Base-by-base conservation (phyloP, 179 eudicot species). In the Heliamphora pulchella region DNA sequence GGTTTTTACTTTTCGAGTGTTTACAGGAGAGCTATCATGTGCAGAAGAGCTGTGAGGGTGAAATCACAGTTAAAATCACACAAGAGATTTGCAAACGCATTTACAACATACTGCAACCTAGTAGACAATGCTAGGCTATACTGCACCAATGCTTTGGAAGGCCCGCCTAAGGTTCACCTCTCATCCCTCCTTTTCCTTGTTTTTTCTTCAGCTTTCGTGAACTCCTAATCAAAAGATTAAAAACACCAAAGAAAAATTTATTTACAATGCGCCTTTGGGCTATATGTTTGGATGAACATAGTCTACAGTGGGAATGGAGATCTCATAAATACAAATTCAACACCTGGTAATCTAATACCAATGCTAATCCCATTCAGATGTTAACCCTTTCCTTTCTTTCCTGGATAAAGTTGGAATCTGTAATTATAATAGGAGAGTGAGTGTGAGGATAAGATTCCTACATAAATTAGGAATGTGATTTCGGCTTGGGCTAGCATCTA, bases 31-130 rank as follows among this genome's bases (percentile, higher is more conserved):
- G 98, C 98, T 76, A 93, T 96, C 77, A 84, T 91, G 79, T 91
- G 92, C 81, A 87, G 95, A 86, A 91, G 99, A 86, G 99, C 98
- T 71, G 99, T 96, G 43, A 89, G 99, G 84, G 98, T 96, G 81
- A 87, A 89, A 76, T 94, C 99, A 81, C 99, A 96, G 81, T 87
- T 96, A 61, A 94, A 88, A 83, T 96, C 99, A 57, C 99, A 94
- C 87, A 96, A 92, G 84, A 92, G 99, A 89, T 96, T 96, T 90
- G 98, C 98, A 80, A 86, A 81, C 74, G 98, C 98, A 80, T 94
- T 96, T 83, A 82, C 84, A 59, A 88, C 90, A 75, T 96, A 96
- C 83, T 94, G 98, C 85, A 87, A 90, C 15, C 84, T 96, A 68
- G 99, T 94, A 83, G 99, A 96, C 80, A 96, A 91, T 81, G 99